A percentile compares a stretch with the other conserved stretches of the same genome.
These are phyloP conservation scores for Thermochaetoides dissita DNA, from an alignment of 2,329 filamentous ascomycete species.

Conservation along the genomic window DNA sequence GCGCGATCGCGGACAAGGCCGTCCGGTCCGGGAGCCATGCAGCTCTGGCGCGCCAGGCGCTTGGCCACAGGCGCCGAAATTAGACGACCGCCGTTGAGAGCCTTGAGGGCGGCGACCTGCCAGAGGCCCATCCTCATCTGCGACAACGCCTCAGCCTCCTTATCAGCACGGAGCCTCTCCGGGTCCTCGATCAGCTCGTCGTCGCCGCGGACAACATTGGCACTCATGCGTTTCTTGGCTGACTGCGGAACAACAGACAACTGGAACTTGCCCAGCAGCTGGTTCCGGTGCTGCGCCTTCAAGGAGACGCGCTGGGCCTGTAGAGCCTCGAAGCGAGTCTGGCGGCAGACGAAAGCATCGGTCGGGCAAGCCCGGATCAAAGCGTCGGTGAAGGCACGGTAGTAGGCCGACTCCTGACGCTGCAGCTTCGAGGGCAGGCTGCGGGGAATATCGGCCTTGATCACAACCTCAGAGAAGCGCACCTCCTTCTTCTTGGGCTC, in stretches of 20 bases:
- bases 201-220: slow-evolving; percentile 60
- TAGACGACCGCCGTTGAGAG: slow-evolving; percentile 50
- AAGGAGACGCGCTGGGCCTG: slow-evolving; percentile 70
- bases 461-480: slow-evolving; percentile 50
- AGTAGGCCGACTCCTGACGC: slow-evolving; percentile 65
- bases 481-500: slow-evolving; percentile 54
- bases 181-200: slow-evolving; percentile 49
- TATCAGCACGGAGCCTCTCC: slow-evolving; percentile 52
- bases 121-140: slow-evolving; percentile 52
- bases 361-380: slow-evolving; percentile 48
- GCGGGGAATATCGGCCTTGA: slow-evolving; percentile 31
- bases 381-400: slow-evolving; percentile 70
- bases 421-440: slow-evolving; percentile 37
- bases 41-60: slow-evolving; percentile 41
- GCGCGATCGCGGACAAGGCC: slow-evolving; percentile 38
- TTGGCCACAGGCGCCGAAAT: slow-evolving; percentile 51
- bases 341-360: slow-evolving; percentile 75
- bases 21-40: slow-evolving; percentile 29
- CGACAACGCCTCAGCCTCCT: slow-evolving; percentile 64
- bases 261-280: slow-evolving; percentile 74
- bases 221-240: slow-evolving; percentile 57
- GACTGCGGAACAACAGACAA: slow-evolving; percentile 55
- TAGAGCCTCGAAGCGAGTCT: slow-evolving; percentile 74
- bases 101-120: slow-evolving; percentile 47
- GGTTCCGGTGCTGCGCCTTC: slow-evolving; percentile 58